Conservation (phyloP, 2,329 filamentous ascomycete species). For the Colletotrichum siamense region DNA sequence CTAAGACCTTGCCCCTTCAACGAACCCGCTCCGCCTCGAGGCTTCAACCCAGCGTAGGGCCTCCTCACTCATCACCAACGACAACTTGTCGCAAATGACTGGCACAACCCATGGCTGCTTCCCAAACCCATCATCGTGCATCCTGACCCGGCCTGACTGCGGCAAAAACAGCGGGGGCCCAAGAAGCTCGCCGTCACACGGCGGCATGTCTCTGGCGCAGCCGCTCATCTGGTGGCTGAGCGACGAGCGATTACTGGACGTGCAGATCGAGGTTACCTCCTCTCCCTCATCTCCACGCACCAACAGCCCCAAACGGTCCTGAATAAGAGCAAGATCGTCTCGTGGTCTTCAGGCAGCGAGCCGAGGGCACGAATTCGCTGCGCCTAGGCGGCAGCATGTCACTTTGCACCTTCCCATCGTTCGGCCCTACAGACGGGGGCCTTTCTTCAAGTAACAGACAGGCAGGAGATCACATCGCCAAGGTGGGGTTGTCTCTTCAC, state of each 20-base stretch:
- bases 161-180: neutral
- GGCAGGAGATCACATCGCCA: neutral
- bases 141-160: neutral
- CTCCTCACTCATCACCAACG: neutral
- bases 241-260: neutral
- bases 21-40: neutral
- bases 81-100: neutral
- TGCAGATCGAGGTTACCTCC: neutral
- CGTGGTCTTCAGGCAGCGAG: neutral
- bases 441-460: neutral
- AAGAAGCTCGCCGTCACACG: neutral
- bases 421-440: neutral
- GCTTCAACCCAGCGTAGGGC: neutral
- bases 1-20: neutral
- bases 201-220: neutral
- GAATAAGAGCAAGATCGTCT: neutral
- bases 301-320: neutral
- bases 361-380: neutral
- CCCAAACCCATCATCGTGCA: neutral
- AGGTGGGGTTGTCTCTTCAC: neutral
- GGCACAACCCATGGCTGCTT: neutral
- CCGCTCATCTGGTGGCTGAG: conserved; percentile 7
- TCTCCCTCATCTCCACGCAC: neutral
- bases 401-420: neutral
- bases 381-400: neutral